These are phyloP conservation scores for Starmerella vitae DNA, from an alignment of 805 yeast species.

Conservation along the genomic window DNA sequence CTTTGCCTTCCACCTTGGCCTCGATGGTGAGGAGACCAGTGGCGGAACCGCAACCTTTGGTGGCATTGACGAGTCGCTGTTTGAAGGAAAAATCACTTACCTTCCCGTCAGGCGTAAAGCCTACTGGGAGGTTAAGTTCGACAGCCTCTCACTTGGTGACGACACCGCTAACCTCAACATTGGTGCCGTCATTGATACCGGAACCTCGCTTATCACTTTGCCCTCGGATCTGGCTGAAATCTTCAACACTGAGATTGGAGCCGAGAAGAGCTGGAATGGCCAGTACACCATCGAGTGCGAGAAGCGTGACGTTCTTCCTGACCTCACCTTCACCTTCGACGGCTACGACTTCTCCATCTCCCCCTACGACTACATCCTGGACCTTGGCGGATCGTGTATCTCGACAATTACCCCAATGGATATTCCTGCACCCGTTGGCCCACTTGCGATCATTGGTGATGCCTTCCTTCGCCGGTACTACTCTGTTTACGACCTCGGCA, in stretches of 20 bases:
- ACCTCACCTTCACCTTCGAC: constrained; percentile 74
- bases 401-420: constrained; percentile 96
- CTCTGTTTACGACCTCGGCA: constrained; percentile 82
- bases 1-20: constrained; percentile 87
- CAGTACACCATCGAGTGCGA: constrained; percentile 91
- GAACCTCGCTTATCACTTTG: constrained; percentile 88
- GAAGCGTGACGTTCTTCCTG: constrained; percentile 72
- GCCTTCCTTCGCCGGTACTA: constrained; percentile 92
- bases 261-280: constrained; percentile 93
- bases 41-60: constrained; percentile 97
- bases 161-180: constrained; percentile 76
- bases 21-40: constrained; percentile 51
- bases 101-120: constrained; percentile 98
- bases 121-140: constrained; percentile 95
- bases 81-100: constrained; percentile 77
- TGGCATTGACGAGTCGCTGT: constrained; percentile 70
- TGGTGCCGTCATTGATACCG: constrained; percentile 98
- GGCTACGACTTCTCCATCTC: constrained; percentile 85
- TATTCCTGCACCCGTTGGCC: constrained; percentile 93
- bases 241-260: constrained; percentile 90
- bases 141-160: constrained; percentile 81
- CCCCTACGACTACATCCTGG: constrained; percentile 86
- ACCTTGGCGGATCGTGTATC: constrained; percentile 87
- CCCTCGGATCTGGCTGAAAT: constrained; percentile 95
- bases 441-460: constrained; percentile 91